These are phyloP conservation scores for Microcos paniculata DNA, from an alignment of 345 rosid genomes.

Conservation along the genomic window DNA sequence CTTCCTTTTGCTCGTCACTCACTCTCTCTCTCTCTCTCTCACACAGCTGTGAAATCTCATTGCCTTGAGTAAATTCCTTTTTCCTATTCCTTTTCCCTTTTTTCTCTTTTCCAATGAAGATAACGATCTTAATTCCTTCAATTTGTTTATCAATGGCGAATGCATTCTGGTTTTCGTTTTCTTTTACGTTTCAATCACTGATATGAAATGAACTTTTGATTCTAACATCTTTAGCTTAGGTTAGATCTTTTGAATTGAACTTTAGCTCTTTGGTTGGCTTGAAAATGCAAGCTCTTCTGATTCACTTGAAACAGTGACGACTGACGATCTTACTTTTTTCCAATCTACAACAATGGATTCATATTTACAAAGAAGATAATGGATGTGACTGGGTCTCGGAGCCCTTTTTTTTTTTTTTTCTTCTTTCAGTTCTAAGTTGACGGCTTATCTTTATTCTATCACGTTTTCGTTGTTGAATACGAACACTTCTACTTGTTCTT, in stretches of 20 bases:
- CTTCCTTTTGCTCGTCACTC: neutral
- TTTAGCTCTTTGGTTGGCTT: neutral
- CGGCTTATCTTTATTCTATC: constrained; percentile 1
- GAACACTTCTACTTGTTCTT: neutral
- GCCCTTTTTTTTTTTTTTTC: no score
- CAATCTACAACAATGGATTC: neutral
- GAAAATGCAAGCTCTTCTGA: neutral
- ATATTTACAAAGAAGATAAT: neutral
- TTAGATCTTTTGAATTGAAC: constrained; percentile 22
- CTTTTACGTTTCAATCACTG: neutral
- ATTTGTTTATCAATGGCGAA: neutral
- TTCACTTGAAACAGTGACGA: constrained; percentile 13
- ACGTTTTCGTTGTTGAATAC: neutral
- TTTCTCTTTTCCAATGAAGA: neutral
- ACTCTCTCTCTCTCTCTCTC: neutral
- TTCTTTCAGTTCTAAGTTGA: no score
- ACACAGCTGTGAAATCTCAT: neutral
- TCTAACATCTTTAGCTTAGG: constrained; percentile 22
- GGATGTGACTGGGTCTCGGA: neutral
- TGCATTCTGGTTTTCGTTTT: neutral
- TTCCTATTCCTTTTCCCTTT: neutral
- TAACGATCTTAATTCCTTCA: neutral
- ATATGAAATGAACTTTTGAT: constrained; percentile 7
- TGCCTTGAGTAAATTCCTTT: neutral
- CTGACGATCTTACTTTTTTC: constrained; percentile 1